These are phyloP conservation scores for Tetracladium setigerum DNA, from an alignment of 495 filamentous ascomycete genomes.

Conservation along the genomic window DNA sequence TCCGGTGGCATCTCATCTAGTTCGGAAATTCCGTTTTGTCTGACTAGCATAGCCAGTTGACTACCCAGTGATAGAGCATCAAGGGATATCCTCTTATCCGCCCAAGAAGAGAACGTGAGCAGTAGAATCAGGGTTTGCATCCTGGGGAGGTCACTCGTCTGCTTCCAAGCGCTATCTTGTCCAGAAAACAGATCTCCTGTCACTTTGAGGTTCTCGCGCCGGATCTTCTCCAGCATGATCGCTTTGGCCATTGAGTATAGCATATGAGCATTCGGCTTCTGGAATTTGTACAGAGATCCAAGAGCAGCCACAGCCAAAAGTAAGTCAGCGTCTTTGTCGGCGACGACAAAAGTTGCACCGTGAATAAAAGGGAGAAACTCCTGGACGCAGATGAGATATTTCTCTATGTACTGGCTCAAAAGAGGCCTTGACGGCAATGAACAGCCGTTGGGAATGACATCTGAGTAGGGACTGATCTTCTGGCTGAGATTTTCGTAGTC, in stretches of 20 bases:
- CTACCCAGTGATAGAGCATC: slow-evolving; percentile 44
- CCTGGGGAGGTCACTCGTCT: slow-evolving; percentile 30
- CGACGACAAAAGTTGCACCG: slow-evolving; percentile 38
- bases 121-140: slow-evolving; percentile 40
- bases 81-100: slow-evolving; percentile 39
- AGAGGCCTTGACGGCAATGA: slow-evolving; percentile 39
- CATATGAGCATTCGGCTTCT: slow-evolving; percentile 7
- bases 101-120: slow-evolving; percentile 47
- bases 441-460: slow-evolving; percentile 40
- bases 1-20: slow-evolving; percentile 19
- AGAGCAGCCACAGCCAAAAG: slow-evolving; percentile 40
- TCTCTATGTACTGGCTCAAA: slow-evolving; percentile 39
- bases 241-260: too few relatives aligned
- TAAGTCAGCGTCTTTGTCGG: slow-evolving; percentile 37
- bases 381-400: slow-evolving; percentile 41
- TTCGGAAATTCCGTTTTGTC: slow-evolving; percentile 38
- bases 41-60: slow-evolving; percentile 41
- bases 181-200: too few relatives aligned
- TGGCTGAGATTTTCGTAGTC: slow-evolving; percentile 39
- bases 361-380: slow-evolving; percentile 44
- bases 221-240: too few relatives aligned
- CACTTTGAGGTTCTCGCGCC: too few relatives aligned
- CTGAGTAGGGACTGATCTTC: slow-evolving; percentile 41
- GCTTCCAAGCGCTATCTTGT: slow-evolving; percentile 11
- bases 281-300: slow-evolving; percentile 43